Base-by-base conservation (phyloP, 768 basidiomycete genomes). In the Tylopilus sp. region DNA sequence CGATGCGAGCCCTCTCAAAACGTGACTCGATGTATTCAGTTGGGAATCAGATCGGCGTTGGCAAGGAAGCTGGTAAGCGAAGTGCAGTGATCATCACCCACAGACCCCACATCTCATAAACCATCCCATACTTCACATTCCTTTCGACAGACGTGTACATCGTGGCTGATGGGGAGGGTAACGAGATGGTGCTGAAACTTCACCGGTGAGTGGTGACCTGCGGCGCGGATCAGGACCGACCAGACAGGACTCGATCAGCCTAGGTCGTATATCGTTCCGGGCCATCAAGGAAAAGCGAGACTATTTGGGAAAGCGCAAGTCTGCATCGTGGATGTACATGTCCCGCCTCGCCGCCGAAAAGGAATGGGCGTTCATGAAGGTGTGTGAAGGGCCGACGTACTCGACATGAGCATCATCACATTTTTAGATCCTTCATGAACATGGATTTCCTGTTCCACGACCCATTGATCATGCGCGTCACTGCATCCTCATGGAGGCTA, bases 291-390 rank as follows among this genome's bases (percentile, higher is more conserved):
- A 86, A 61, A 98, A 98, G 65, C 78, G 97, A 53, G 97, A 99
- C 65, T 99, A 98, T 66, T 74, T 99, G 49, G 92, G 95, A 21
- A 95, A 94, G 69, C 81, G 97, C 38, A 93, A 93, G 70, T 91
- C 88, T 17, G 95, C 97, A 1, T 91, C 91, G 17, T 99, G 97
- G 97, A 97, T 98, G 94, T 98, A 98, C 71, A 91, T 99, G 91
- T 95, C 92, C 20, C 81, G 97, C 20, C 72, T 99, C 41, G 88
- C 95, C 17, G 97, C 97, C 9, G 88, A 95, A 73, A 98, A 98
- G 66, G 97, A 99, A 67, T 99, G 86, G 81, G 92, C 91, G 1
- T 99, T 98, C 69, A 95, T 99, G 91, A 98, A 97, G 79, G 95
- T 92, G 20, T 39, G 60, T 31, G 23, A 45, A 28, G 40, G 18